Evolutionary conservation across 106 monocot species (phyloP), one percentile per base, ranked within the genome.

Genomic region (Xerophyta viscosa): DNA sequence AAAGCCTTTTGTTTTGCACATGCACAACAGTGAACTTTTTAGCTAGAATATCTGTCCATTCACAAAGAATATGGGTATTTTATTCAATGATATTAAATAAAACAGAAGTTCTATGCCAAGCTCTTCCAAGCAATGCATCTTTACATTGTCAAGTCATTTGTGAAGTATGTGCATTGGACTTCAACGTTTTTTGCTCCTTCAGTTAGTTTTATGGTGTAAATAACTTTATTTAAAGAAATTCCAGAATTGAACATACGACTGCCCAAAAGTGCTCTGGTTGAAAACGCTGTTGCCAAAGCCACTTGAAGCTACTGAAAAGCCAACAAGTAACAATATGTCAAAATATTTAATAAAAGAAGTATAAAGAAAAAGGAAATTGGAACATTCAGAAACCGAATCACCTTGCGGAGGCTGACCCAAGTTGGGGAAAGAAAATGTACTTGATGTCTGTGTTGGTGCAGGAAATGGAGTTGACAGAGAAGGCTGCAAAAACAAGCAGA

Each of bases 391-490:
- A 39, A 39, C 2, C n/a, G 0, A 18, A 14, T 20, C 65, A 80
- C 87, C 73, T 66, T 79, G 61, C 57, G 75, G 82, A 17, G 82
- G n/a, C 62, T 93, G 92, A 45, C 83, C 83, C 50, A 93, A 77
- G 49, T 77, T 83, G 20, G 70, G 54, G 67, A 87, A 86, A 41
- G 81, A 69, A 74, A 79, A 76, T 24, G 48, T 53, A 82, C 67
- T 61, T 48, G 71, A 30, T n/a, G n/a, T n/a, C 39, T 59, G 79
- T 31, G 49, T 19, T 45, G 72, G 66, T 15, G 62, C 39, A 66
- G 77, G 87, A 66, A 83, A 88, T 44, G 76, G 58, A 37, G 60
- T 62, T 25, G 79, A 76, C 33, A 73, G 64, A 51, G 84, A 79
- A 54, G 72, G 61, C 79, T 81, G 46, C 41, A 5, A 60, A 27